Evolutionary conservation across 2,329 filamentous ascomycete genomes (phyloP).

Genomic region (Alternaria consortialis): DNA sequence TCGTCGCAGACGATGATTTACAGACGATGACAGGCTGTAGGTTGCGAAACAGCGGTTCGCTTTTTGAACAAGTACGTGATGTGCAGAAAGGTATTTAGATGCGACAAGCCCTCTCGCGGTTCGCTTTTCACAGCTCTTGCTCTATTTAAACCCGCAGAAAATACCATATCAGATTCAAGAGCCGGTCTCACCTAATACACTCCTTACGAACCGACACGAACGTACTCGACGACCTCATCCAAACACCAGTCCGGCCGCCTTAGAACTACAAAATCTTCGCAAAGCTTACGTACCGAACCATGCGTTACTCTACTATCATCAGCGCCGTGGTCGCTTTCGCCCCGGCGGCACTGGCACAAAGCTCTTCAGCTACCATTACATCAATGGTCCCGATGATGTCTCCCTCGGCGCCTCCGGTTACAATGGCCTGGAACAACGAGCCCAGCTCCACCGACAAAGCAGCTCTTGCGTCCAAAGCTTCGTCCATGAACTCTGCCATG

Average conservation of each 20-base stretch:
- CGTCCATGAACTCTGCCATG: slow-evolving; percentile 26
- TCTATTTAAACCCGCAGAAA: slow-evolving; percentile 10
- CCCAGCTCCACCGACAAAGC: neutral
- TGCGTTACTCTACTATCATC: slow-evolving; percentile 17
- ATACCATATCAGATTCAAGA: slow-evolving; percentile 3
- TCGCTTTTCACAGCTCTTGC: neutral
- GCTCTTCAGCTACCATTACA: slow-evolving; percentile 10
- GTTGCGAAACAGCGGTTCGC: neutral
- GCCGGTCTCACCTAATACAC: slow-evolving; percentile 28
- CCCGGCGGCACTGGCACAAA: slow-evolving; percentile 17
- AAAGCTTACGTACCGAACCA: neutral
- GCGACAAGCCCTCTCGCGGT: neutral
- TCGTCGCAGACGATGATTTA: slow-evolving; percentile 1
- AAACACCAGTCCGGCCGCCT: neutral
- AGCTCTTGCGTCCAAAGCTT: neutral
- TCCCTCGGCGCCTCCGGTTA: slow-evolving; percentile 18
- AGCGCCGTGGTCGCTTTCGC: slow-evolving; percentile 16
- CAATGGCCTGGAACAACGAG: slow-evolving; percentile 30
- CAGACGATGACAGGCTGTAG: neutral
- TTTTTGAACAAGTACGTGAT: slow-evolving; percentile 3
- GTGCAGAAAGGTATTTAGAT: neutral
- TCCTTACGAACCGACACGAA: slow-evolving; percentile 10
- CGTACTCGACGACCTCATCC: neutral
- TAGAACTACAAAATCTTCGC: neutral
- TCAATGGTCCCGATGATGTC: slow-evolving; percentile 20